Evolutionary conservation across 768 basidiomycete genomes (phyloP), one percentile per base, ranked within the genome.

Genomic region (Gloeophyllum trabeum): DNA sequence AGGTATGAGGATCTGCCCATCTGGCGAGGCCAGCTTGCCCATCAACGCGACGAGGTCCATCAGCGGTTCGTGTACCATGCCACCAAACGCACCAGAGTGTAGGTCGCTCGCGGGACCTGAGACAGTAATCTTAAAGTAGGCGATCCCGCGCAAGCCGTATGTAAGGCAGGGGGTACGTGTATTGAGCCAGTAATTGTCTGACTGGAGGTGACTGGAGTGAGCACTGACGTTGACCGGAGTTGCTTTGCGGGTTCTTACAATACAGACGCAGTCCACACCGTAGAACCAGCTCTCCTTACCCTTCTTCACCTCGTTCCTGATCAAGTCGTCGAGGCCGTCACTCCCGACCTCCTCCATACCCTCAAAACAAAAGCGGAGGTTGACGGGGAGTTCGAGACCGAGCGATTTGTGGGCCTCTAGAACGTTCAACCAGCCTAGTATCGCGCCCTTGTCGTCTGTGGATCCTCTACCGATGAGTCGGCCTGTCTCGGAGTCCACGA

Each of bases 331-430:
- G 10, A 97, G 71, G 1, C 92, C 91, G 50, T 88, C 86, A 32
- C 83, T 87, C 4, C 92, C 93, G 47, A 73, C 82, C 66, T 98
- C 94, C 59, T 98, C 94, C 93, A 96, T 98, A 3, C 87, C 93
- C 59, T 98, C 94, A 52, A 98, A 92, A 67, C 86, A 89, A 66
- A 87, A 80, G 49, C 78, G 76, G 43, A 97, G 61, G 58, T 97
- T 96, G 21, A 97, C 88, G 1, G 93, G 93, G 16, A 96, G 71
- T 25, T 76, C 73, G 35, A 77, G 65, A 19, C 73, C 67, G 25
- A 74, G 72, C 43, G 78, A 63, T 39, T 72, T 63, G 44, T 94
- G 90, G 42, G 87, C 91, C 52, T 94, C 81, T 35, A 96, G 68
- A 35, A 91, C 81, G 54, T 92, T 91, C 44, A 94, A 60, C 90